These are phyloP conservation scores for Chondrostereum purpureum DNA, from an alignment of 1,284 basidiomycete species.

Conservation along the genomic window DNA sequence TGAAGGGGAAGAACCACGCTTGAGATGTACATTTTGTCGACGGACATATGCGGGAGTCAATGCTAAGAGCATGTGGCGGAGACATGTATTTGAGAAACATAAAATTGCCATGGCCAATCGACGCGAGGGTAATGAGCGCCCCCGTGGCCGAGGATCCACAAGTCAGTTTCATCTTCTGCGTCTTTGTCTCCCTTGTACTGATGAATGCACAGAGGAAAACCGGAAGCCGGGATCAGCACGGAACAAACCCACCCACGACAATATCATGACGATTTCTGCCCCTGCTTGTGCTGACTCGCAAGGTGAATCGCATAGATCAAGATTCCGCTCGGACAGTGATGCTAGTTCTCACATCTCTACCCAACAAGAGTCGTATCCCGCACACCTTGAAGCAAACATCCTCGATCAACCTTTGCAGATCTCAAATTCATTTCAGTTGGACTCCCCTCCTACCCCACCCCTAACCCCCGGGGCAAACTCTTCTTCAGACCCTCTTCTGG, in stretches of 20 bases:
- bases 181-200: conserved; percentile 4
- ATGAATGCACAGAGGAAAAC: conserved; percentile 36
- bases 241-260: conserved; percentile 28
- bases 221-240: conserved; percentile 20
- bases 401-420: no score
- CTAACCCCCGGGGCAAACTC: conserved; percentile 13
- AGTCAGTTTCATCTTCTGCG: conserved; percentile 37
- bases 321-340: conserved; percentile 25
- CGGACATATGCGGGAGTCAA: conserved; percentile 76
- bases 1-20: conserved; percentile 66
- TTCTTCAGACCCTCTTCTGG: conserved; percentile 24
- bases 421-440: no score
- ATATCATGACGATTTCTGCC: conserved; percentile 32
- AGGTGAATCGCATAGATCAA: conserved; percentile 31
- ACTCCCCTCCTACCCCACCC: conserved; percentile 35
- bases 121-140: conserved; percentile 58
- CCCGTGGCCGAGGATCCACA: conserved; percentile 53
- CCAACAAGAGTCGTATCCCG: no score
- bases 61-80: conserved; percentile 82
- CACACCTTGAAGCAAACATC: not conserved
- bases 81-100: conserved; percentile 80
- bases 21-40: conserved; percentile 76
- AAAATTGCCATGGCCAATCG: conserved; percentile 81
- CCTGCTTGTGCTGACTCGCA: conserved; percentile 28
- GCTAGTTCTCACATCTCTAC: no score